Evolutionary conservation across 2,329 filamentous ascomycete species (phyloP).

Genomic region (Talaromyces rugulosus): DNA sequence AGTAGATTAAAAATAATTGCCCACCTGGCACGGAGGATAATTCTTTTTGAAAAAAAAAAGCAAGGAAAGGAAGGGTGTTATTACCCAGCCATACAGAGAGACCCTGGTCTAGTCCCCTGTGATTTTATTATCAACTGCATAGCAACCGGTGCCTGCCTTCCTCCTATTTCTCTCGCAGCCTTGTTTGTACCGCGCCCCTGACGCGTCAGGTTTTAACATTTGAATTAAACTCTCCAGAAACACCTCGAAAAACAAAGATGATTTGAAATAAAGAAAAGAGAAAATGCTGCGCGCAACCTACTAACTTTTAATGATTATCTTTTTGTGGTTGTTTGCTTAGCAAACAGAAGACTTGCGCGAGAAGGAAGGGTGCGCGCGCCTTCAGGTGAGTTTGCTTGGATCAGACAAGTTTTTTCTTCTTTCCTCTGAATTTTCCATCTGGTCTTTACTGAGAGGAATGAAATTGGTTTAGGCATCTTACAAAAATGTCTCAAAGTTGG

Average conservation of each 20-base stretch:
- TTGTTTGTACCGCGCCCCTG: background rate
- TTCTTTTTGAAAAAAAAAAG: background rate
- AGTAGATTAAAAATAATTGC: background rate
- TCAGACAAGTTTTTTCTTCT: background rate
- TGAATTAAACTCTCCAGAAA: background rate
- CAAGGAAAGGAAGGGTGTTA: background rate
- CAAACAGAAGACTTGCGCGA: background rate
- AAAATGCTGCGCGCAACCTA: too few relatives aligned
- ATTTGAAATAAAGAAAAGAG: too few relatives aligned
- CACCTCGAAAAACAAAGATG: too few relatives aligned
- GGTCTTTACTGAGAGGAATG: background rate
- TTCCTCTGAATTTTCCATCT: background rate
- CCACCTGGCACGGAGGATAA: too few relatives aligned
- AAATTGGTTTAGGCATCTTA: background rate
- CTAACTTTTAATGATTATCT: too few relatives aligned
- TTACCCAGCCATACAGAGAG: background rate
- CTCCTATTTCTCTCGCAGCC: background rate
- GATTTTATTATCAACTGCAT: background rate
- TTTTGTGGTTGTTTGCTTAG: background rate
- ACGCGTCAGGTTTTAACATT: background rate
- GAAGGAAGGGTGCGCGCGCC: background rate
- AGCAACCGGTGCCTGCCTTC: too few relatives aligned
- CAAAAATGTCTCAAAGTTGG: background rate
- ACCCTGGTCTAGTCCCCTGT: background rate
- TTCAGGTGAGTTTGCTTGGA: background rate